These are phyloP conservation scores for Globisporangium nodosum DNA, from an alignment of 352 stramenopile species.

Conservation along the genomic window DNA sequence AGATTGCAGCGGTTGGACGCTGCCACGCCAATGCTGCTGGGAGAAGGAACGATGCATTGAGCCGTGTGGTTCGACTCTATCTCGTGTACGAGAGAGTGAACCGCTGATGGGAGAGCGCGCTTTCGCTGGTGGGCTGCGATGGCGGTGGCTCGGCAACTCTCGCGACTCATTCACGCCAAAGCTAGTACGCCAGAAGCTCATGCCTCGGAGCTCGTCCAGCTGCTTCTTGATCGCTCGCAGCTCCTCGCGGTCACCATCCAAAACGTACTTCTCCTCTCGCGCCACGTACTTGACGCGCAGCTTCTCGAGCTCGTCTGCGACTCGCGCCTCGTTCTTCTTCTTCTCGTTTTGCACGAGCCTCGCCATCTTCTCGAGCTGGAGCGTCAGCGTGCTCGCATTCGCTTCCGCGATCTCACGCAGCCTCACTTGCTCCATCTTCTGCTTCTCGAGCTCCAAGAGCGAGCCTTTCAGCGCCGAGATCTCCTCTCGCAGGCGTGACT, in stretches of 20 bases:
- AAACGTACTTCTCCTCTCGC: constrained; percentile 70
- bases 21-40: background rate
- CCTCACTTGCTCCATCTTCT: constrained; percentile 35
- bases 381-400: constrained; percentile 31
- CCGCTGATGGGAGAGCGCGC: background rate
- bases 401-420: constrained; percentile 33
- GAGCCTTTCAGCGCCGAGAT: constrained; percentile 51
- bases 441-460: constrained; percentile 57
- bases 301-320: constrained; percentile 71
- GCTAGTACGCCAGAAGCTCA: constrained; percentile 20
- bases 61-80: background rate
- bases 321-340: constrained; percentile 56
- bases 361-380: constrained; percentile 56
- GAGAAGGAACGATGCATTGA: background rate
- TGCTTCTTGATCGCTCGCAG: constrained; percentile 79
- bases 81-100: background rate
- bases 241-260: constrained; percentile 77
- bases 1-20: background rate
- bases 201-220: constrained; percentile 58
- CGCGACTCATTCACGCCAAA: background rate
- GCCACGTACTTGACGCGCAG: constrained; percentile 76
- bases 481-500: constrained; percentile 64
- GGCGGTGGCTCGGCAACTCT: background rate
- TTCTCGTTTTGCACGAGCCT: constrained; percentile 53
- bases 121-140: background rate